Evolutionary conservation across 1,284 basidiomycete species (phyloP), one percentile per base, ranked within the genome.

Genomic region (Taiwanofungus camphoratus): DNA sequence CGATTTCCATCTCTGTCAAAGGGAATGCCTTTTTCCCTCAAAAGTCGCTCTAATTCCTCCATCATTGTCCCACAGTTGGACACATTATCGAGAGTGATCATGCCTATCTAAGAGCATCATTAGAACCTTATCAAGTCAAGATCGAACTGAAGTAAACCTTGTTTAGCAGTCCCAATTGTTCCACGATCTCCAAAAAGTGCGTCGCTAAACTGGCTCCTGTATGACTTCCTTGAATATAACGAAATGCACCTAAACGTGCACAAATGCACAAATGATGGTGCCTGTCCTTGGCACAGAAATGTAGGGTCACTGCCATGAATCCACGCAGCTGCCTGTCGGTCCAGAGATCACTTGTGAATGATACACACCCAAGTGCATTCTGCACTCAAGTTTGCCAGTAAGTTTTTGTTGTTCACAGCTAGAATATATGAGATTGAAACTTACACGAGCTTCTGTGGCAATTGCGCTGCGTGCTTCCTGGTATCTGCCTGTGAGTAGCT

Each of bases 1-100:
- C 46, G 51, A 44, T 59, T 63, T n/a, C 55, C 52, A n/a, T 51
- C 45, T 2, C 20, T 34, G 33, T 55, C 23, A 46, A 62, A 63
- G 3, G 43, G 44, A 26, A 63, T 58, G 13, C 42, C 48, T 1
- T 43, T 42, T 4, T 31, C 33, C 0, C 8, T 24, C 3, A 62
- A 42, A 4, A 44, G 33, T 0, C 13, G 5, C 29, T 47, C 52
- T 1, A 62, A 31, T 5, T 34, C 39, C 8, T 34, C 43, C 53
- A 61, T 56, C 41, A 57, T 48, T 0, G 58, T 54, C 12, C 52
- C 48, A 39, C 54, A 54, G 23, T 59, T 61, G 12, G 49, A 50
- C 4, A 52, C 58, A 40, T 56, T 58, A 26, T 58, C 53, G 6
- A 57, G 27, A 9, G 57, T 57, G 3, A 58, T 48, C 34, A 40